Conservation (phyloP, 2,329 filamentous ascomycete species). For the Plectosphaerella sp. region DNA sequence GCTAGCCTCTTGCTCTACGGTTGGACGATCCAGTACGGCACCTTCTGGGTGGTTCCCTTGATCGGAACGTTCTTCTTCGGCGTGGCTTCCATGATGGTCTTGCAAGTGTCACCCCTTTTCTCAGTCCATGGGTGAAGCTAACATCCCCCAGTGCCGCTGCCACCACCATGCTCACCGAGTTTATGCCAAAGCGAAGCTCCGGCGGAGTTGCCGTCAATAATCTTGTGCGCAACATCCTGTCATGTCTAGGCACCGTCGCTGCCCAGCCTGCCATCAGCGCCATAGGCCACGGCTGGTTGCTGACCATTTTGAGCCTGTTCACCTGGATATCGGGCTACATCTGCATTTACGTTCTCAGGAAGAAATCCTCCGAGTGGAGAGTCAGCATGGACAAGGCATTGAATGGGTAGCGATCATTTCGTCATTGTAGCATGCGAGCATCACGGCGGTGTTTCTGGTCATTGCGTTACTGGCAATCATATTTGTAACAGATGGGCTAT, state of each 20-base stretch:
- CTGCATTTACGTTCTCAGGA: constrained; percentile 57
- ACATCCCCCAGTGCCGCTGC: constrained; percentile 42
- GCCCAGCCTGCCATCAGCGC: constrained; percentile 65
- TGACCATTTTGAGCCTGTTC: constrained; percentile 53
- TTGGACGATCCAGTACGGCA: constrained; percentile 64
- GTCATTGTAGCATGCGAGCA: not conserved
- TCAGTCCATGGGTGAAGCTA: constrained; percentile 6
- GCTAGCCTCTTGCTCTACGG: constrained; percentile 70
- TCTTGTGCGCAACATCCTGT: constrained; percentile 74
- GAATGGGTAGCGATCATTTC: not conserved
- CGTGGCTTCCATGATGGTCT: constrained; percentile 73
- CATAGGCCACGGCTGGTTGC: constrained; percentile 73
- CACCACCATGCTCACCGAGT: constrained; percentile 83
- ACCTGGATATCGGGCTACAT: constrained; percentile 51
- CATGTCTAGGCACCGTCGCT: constrained; percentile 65
- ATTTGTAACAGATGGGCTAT: too few species aligned
- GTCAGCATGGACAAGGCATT: constrained; percentile 47
- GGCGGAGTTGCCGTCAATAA: constrained; percentile 78
- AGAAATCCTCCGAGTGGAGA: constrained; percentile 60
- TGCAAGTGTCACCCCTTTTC: constrained; percentile 29
- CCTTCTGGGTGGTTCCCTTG: constrained; percentile 59
- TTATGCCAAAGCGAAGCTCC: constrained; percentile 68
- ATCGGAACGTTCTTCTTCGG: constrained; percentile 73
- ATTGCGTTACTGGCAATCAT: too few species aligned
- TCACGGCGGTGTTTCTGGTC: too few species aligned